These are phyloP conservation scores for Allium sativum DNA, from an alignment of 106 monocot species.

Conservation along the genomic window DNA sequence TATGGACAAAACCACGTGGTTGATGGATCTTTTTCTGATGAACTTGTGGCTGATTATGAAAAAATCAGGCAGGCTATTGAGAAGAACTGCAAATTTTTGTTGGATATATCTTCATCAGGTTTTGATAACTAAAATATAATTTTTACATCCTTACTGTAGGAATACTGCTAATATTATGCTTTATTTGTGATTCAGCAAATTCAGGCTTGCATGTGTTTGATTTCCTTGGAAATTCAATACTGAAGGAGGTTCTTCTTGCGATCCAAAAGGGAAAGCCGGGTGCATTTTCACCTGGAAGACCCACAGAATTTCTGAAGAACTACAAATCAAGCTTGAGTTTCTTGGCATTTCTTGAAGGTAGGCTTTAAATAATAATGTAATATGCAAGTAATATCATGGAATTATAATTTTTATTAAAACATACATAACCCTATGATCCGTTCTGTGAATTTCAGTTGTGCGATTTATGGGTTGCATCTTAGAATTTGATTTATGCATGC, in stretches of 20 bases:
- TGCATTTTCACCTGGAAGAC: slow-evolving; percentile 91
- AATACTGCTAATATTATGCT: neutral
- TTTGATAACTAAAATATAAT: neutral
- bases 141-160: neutral
- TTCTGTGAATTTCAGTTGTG: no score
- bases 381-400: no score
- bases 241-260: slow-evolving; percentile 75
- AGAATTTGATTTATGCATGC: no score
- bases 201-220: slow-evolving; percentile 99
- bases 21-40: slow-evolving; percentile 33
- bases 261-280: slow-evolving; percentile 86
- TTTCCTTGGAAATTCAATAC: slow-evolving; percentile 91
- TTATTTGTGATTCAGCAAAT: slow-evolving; percentile 53
- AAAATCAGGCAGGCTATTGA: slow-evolving; percentile 52
- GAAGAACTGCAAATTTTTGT: slow-evolving; percentile 81
- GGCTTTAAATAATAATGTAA: no score
- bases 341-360: slow-evolving; percentile 90
- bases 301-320: slow-evolving; percentile 82
- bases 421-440: no score
- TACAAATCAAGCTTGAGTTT: slow-evolving; percentile 78
- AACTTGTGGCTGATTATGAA: slow-evolving; percentile 69
- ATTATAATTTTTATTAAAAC: no score
- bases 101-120: slow-evolving; percentile 94
- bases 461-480: no score
- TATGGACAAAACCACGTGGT: slow-evolving; percentile 25